phyloP scores from a whole-genome alignment of 2,329 filamentous ascomycete genomes.

The Fusarium kyushuense region DNA sequence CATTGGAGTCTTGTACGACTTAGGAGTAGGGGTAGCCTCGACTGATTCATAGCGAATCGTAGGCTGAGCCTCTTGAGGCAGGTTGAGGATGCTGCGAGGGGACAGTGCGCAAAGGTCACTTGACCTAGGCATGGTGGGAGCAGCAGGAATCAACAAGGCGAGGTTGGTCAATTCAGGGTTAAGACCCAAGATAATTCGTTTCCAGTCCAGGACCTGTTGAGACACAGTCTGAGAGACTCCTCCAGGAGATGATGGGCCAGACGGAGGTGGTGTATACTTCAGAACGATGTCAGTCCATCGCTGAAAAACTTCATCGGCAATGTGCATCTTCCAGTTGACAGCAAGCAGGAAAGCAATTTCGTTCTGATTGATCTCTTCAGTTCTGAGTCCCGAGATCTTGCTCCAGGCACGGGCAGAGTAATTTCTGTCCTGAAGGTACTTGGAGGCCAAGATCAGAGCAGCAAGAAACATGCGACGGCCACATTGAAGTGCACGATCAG shows the following conservation, averaged over 20 bases:
- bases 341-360: constrained; percentile 91
- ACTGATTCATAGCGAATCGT: constrained; percentile 54
- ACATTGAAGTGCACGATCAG: constrained; percentile 87
- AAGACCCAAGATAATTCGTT: constrained; percentile 67
- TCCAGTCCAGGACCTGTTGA: constrained; percentile 67
- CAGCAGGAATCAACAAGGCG: constrained; percentile 60
- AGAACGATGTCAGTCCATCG: constrained; percentile 94
- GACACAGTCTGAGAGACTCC: constrained; percentile 57
- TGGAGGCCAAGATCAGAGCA: constrained; percentile 93
- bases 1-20: constrained; percentile 56
- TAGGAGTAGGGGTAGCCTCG: constrained; percentile 58
- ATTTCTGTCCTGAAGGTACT: constrained; percentile 97
- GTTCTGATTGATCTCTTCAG: constrained; percentile 94
- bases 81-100: constrained; percentile 60
- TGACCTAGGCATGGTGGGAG: constrained; percentile 47
- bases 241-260: constrained; percentile 65
- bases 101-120: constrained; percentile 55
- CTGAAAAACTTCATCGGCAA: constrained; percentile 88
- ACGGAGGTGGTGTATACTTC: constrained; percentile 81
- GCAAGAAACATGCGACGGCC: constrained; percentile 97
- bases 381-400: constrained; percentile 97
- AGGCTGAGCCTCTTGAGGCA: constrained; percentile 54
- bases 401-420: constrained; percentile 98
- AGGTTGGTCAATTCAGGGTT: constrained; percentile 70
- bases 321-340: constrained; percentile 95